Conservation (phyloP, 2,329 filamentous ascomycete genomes). For the Neopestalotiopsis rosae region DNA sequence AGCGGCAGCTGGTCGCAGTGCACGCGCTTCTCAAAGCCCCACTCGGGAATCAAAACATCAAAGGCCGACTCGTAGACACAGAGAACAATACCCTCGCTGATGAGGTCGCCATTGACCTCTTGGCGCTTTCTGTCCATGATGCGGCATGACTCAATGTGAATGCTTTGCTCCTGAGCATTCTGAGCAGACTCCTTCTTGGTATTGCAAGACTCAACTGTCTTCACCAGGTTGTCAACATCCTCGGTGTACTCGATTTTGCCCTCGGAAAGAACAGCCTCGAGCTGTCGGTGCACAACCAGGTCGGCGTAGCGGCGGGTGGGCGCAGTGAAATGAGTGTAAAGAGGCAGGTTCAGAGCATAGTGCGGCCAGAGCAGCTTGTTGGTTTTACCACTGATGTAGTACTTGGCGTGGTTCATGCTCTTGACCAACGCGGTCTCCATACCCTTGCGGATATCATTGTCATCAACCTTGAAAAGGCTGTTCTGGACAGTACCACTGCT, state of each 20-base stretch:
- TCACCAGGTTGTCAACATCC: slow-evolving; percentile 84
- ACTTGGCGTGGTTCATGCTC: slow-evolving; percentile 95
- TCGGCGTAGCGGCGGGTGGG: slow-evolving; percentile 95
- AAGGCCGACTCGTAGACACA: slow-evolving; percentile 99
- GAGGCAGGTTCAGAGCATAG: slow-evolving; percentile 88
- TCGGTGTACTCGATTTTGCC: slow-evolving; percentile 85
- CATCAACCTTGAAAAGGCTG: slow-evolving; percentile 91
- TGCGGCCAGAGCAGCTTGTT: slow-evolving; percentile 81
- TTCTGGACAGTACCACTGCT: slow-evolving; percentile 93
- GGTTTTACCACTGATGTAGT: slow-evolving; percentile 84
- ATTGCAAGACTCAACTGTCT: slow-evolving; percentile 95
- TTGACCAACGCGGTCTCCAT: slow-evolving; percentile 97
- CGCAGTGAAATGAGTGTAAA: slow-evolving; percentile 98
- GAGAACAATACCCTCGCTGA: slow-evolving; percentile 93
- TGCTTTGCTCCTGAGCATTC: slow-evolving; percentile 96
- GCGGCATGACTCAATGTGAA: slow-evolving; percentile 97
- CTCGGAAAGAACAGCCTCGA: slow-evolving; percentile 84
- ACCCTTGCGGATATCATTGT: slow-evolving; percentile 88
- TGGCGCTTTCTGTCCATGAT: slow-evolving; percentile 92
- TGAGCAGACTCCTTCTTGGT: slow-evolving; percentile 99
- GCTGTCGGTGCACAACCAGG: slow-evolving; percentile 91
- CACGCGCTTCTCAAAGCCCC: slow-evolving; percentile 98
- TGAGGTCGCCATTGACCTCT: slow-evolving; percentile 86
- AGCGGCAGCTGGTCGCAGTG: slow-evolving; percentile 97
- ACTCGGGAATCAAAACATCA: slow-evolving; percentile 96